Evolutionary conservation across 306 rosid species (phyloP), one percentile per base, ranked within the genome.

Genomic region (Macrotyloma uniflorum): DNA sequence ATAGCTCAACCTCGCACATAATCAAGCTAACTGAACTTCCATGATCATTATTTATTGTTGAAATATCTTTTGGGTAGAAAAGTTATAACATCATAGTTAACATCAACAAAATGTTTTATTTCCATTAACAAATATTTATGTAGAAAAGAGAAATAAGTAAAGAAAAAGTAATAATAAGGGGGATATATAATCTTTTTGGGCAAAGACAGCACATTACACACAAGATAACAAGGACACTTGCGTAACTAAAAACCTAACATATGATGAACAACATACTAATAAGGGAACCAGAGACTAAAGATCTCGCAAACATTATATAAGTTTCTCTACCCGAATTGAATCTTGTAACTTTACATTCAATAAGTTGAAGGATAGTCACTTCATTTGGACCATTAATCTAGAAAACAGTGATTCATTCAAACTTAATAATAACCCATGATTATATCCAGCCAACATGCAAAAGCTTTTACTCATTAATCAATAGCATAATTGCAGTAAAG

Each of bases 401-500:
- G 38, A 70, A 32, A 66, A 46, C n/a, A 75, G 8, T 6, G 64
- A 82, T 49, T 74, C 61, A 63, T 72, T 46, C n/a, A 74, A 74
- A 67, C 79, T 62, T 18, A 45, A 23, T 58, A 42, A 53, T 2
- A 42, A 15, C 4, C 67, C 50, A 57, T 59, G 78, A 54, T 61
- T 38, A 70, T 20, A 69, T 74, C 76, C 14, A 74, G 40, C 33
- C n/a, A 78, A 35, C 11, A 75, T 23, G 47, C 1, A 20, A 82
- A 74, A 64, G 63, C 30, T 43, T 70, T 50, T n/a, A 50, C 14
- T 16, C 61, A 63, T 35, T 18, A 40, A 73, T 54, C 74, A 76
- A 40, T 19, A 38, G 75, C 20, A 26, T 13, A 30, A 19, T 26
- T 42, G 80, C 89, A 71, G 71, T 20, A 82, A 82, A 75, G 51